These are phyloP conservation scores for Solanum hybrid DNA, from an alignment of 305 asterid species.

Conservation along the genomic window DNA sequence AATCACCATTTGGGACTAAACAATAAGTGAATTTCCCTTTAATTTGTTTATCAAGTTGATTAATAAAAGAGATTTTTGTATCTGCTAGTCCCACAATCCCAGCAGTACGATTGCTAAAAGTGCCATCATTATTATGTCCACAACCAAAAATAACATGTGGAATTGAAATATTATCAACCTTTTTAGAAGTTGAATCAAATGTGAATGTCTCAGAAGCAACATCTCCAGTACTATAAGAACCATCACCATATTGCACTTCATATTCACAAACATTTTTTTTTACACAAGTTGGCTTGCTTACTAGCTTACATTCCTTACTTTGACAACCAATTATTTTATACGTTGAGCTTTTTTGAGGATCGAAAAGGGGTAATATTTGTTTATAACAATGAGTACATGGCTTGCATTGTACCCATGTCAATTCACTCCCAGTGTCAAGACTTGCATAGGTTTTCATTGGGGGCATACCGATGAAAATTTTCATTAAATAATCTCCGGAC, in stretches of 20 bases:
- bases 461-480: conserved; percentile 43
- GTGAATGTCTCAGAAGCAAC: conserved; percentile 38
- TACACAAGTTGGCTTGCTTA: neutral
- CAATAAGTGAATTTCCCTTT: conserved; percentile 43
- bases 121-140: conserved; percentile 30
- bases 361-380: conserved; percentile 31
- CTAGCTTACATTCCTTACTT: conserved; percentile 19
- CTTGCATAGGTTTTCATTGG: conserved; percentile 30
- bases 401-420: conserved; percentile 61
- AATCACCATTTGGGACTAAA: neutral
- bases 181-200: conserved; percentile 4
- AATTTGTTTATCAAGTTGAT: conserved; percentile 19
- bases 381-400: conserved; percentile 48
- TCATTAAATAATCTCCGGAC: conserved; percentile 45
- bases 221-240: conserved; percentile 34
- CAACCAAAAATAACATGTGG: conserved; percentile 36
- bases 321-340: conserved; percentile 25
- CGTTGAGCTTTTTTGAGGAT: conserved; percentile 23
- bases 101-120: conserved; percentile 18
- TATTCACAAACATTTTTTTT: conserved; percentile 23
- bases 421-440: conserved; percentile 61
- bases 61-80: conserved; percentile 26
- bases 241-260: conserved; percentile 34
- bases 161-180: neutral
- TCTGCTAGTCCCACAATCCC: conserved; percentile 47